These are phyloP conservation scores for Strobilomyces dryophilus DNA, from an alignment of 768 basidiomycete species.

Conservation along the genomic window DNA sequence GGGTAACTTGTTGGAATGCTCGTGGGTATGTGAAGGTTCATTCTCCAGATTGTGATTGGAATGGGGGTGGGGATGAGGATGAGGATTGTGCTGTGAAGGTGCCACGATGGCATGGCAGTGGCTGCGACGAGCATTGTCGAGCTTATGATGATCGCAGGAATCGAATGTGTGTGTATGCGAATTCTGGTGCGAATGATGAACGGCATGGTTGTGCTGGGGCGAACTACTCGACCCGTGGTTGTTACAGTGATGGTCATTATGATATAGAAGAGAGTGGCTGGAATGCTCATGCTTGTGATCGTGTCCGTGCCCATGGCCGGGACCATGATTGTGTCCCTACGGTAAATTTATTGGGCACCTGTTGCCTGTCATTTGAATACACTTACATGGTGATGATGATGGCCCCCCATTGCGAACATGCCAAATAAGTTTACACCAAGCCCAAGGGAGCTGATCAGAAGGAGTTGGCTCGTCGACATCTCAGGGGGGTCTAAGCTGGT, in stretches of 20 bases:
- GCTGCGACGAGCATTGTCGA: constrained; percentile 9
- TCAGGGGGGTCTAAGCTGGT: constrained; percentile 87
- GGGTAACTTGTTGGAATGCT: constrained; percentile 24
- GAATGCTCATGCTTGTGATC: constrained; percentile 35
- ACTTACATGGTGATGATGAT: constrained; percentile 65
- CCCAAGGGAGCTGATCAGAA: constrained; percentile 86
- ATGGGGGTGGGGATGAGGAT: constrained; percentile 17
- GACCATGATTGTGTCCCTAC: constrained; percentile 18
- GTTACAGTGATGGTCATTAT: constrained; percentile 27
- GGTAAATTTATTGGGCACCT: not conserved
- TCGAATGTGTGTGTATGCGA: constrained; percentile 13
- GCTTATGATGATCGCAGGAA: constrained; percentile 6
- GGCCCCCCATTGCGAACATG: constrained; percentile 98
- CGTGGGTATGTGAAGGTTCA: constrained; percentile 22
- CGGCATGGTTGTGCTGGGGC: constrained; percentile 18
- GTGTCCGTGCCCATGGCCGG: constrained; percentile 15
- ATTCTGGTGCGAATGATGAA: constrained; percentile 18
- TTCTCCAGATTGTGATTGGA: constrained; percentile 22
- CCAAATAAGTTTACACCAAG: constrained; percentile 94
- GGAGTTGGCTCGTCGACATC: constrained; percentile 92
- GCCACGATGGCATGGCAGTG: constrained; percentile 15
- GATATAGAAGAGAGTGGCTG: constrained; percentile 32
- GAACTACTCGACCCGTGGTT: constrained; percentile 2
- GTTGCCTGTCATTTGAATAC: not conserved
- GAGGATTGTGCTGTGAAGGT: constrained; percentile 15